phyloP scores from a whole-genome alignment of 495 filamentous ascomycete species.

The Neurospora tetrasperma region DNA sequence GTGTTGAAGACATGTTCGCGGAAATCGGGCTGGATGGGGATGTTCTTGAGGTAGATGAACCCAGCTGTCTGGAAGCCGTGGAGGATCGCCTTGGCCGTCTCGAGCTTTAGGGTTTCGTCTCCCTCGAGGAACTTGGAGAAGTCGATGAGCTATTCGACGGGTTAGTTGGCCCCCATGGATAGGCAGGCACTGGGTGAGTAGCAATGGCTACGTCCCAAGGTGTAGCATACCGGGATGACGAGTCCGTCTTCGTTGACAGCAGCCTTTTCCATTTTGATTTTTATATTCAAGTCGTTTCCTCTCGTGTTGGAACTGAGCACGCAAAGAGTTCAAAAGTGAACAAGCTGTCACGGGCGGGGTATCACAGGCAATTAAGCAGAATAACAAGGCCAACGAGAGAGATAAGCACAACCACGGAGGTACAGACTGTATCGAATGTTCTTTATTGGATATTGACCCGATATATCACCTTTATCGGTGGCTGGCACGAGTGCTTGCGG shows the following conservation, averaged over 20 bases:
- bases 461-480: neutral
- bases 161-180: neutral
- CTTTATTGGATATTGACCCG: neutral
- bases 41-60: slow-evolving; percentile 83
- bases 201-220: neutral
- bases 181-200: neutral
- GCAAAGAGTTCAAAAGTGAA: neutral
- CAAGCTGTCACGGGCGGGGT: neutral
- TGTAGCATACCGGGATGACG: slow-evolving; percentile 52
- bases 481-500: neutral
- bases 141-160: slow-evolving; percentile 60
- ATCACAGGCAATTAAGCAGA: neutral
- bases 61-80: slow-evolving; percentile 75
- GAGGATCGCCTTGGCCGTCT: slow-evolving; percentile 61
- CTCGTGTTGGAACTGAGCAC: neutral
- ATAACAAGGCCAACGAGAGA: neutral
- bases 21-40: slow-evolving; percentile 54
- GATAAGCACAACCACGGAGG: neutral
- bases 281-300: neutral
- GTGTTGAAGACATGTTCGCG: slow-evolving; percentile 53
- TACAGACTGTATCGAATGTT: neutral
- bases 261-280: slow-evolving; percentile 33
- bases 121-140: slow-evolving; percentile 66
- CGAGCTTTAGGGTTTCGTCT: slow-evolving; percentile 47
- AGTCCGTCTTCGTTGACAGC: slow-evolving; percentile 58